Evolutionary conservation across 257 asterid genomes (phyloP).

Genomic region (Ophiorrhiza pumila): DNA sequence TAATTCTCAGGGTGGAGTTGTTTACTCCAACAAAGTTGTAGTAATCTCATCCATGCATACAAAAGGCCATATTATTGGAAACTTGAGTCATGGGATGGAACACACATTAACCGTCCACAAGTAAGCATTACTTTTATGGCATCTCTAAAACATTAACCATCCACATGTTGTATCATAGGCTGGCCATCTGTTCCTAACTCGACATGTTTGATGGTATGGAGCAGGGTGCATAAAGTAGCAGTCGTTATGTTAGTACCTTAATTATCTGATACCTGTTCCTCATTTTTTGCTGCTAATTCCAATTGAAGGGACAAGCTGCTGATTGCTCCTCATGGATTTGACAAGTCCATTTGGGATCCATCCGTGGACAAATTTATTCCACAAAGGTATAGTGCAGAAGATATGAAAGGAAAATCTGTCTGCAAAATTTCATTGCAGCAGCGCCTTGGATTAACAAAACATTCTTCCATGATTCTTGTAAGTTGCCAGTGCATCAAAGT

Average conservation of each 20-base stretch:
- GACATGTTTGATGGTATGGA: background rate
- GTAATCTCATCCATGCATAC: constrained; percentile 53
- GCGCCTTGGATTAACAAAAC: constrained; percentile 44
- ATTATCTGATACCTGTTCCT: constrained; percentile 5
- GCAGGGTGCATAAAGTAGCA: background rate
- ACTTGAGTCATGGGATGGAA: constrained; percentile 56
- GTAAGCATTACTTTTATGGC: constrained; percentile 36
- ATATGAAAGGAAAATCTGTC: constrained; percentile 58
- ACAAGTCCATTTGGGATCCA: constrained; percentile 76
- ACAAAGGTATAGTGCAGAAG: constrained; percentile 49
- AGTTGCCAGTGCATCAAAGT: constrained; percentile 23
- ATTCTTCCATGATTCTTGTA: constrained; percentile 51
- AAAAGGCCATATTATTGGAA: constrained; percentile 42
- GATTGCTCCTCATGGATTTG: constrained; percentile 64
- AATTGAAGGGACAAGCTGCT: constrained; percentile 60
- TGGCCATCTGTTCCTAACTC: background rate
- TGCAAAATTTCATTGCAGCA: constrained; percentile 64
- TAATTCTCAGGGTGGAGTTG: constrained; percentile 67
- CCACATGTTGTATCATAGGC: background rate
- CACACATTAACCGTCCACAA: constrained; percentile 58
- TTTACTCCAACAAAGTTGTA: constrained; percentile 72
- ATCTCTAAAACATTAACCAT: constrained; percentile 3
- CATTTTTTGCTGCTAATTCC: constrained; percentile 13
- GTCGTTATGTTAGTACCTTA: too few relatives aligned
- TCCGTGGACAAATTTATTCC: constrained; percentile 57